These are phyloP conservation scores for Cyberlindnera sargentensis DNA, from an alignment of 805 yeast genomes.

Conservation along the genomic window DNA sequence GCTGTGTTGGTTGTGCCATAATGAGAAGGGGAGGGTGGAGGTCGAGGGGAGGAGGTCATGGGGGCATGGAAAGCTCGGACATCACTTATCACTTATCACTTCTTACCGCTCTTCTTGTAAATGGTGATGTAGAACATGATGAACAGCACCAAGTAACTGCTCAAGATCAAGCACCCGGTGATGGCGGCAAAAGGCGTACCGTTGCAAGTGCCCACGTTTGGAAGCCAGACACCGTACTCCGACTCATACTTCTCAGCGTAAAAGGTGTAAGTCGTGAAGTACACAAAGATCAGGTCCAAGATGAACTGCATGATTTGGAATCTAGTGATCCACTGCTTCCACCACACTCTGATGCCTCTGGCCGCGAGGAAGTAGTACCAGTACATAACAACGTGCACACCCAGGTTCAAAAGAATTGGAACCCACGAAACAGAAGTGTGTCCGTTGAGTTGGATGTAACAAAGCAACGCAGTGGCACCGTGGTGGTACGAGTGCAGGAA, in stretches of 20 bases:
- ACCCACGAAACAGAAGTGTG: constrained; percentile 93
- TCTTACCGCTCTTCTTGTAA: constrained; percentile 45
- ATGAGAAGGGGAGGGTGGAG: too few species aligned
- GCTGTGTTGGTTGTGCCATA: too few species aligned
- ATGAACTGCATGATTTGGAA: constrained; percentile 92
- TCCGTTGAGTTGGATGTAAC: constrained; percentile 91
- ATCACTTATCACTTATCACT: constrained; percentile 4
- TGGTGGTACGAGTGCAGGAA: constrained; percentile 96
- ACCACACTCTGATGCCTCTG: constrained; percentile 93
- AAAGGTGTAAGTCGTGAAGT: constrained; percentile 90
- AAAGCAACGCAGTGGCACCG: constrained; percentile 93
- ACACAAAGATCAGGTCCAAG: constrained; percentile 83
- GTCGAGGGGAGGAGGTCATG: too few species aligned
- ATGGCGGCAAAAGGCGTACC: constrained; percentile 93
- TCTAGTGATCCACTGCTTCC: constrained; percentile 99
- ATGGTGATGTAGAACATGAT: constrained; percentile 88
- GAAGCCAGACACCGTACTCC: constrained; percentile 45
- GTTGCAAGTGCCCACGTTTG: constrained; percentile 78
- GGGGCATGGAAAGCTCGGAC: too few species aligned
- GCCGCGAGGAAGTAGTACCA: constrained; percentile 94
- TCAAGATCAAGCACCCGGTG: constrained; percentile 81
- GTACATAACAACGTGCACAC: constrained; percentile 95
- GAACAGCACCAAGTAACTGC: constrained; percentile 83
- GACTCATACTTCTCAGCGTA: constrained; percentile 57
- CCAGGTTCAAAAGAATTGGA: constrained; percentile 80